Evolutionary conservation across 129 eudicot species (phyloP).

Genomic region (Sambucus nigra): DNA sequence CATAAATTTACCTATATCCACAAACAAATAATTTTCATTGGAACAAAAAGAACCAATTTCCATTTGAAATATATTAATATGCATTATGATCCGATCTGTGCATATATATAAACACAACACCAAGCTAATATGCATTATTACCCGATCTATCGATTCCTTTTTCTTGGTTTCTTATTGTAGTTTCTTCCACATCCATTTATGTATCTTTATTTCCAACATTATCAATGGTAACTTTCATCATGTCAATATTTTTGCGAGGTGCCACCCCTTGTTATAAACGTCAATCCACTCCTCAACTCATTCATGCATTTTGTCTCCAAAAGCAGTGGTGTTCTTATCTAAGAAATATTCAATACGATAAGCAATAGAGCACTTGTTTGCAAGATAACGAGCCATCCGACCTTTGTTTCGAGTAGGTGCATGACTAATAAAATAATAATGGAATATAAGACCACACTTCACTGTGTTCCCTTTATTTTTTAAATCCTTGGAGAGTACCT

Average conservation of each 20-base stretch:
- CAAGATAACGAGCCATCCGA: constrained; percentile 98
- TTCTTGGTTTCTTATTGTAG: constrained; percentile 56
- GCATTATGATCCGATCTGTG: too few relatives aligned
- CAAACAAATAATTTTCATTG: too few relatives aligned
- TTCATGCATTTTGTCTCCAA: constrained; percentile 84
- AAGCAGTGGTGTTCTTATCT: constrained; percentile 54
- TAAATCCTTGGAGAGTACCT: constrained; percentile 91
- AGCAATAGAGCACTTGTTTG: constrained; percentile 96
- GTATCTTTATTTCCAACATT: constrained; percentile 30
- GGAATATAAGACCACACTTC: constrained; percentile 89
- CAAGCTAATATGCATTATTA: too few relatives aligned
- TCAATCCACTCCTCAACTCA: constrained; percentile 86
- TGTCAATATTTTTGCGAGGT: constrained; percentile 89
- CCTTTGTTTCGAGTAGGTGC: constrained; percentile 91
- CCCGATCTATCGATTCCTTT: constrained; percentile 63
- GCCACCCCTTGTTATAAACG: constrained; percentile 51
- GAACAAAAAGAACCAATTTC: too few relatives aligned
- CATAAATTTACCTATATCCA: too few relatives aligned
- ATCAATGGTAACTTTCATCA: constrained; percentile 82
- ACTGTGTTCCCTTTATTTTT: constrained; percentile 92
- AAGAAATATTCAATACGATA: constrained; percentile 82
- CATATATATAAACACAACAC: too few relatives aligned
- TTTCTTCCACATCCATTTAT: constrained; percentile 56
- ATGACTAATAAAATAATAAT: constrained; percentile 92
- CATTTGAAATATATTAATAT: too few relatives aligned